Conservation (phyloP, 805 yeast genomes). For the Kodamaea sagamina region DNA sequence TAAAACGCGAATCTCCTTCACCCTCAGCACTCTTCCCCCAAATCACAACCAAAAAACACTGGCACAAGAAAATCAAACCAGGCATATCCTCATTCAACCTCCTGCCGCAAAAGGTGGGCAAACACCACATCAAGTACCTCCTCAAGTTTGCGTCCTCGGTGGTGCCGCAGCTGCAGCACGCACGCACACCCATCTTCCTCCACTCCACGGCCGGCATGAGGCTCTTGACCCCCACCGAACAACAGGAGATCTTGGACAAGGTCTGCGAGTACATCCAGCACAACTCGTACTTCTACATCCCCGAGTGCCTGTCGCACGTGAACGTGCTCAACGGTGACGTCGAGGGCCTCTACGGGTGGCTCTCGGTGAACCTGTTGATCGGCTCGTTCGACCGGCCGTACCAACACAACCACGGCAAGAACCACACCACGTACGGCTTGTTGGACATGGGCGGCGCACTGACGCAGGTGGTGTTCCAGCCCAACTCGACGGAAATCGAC, state of each 20-base stretch:
- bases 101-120: slow-evolving; percentile 52
- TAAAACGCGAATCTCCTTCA: background rate
- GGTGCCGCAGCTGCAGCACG: slow-evolving; percentile 61
- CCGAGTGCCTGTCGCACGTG: slow-evolving; percentile 62
- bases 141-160: slow-evolving; percentile 49
- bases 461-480: slow-evolving; percentile 65
- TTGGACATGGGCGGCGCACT: slow-evolving; percentile 68
- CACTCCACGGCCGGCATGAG: slow-evolving; percentile 76
- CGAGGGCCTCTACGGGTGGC: slow-evolving; percentile 71
- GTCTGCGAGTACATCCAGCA: slow-evolving; percentile 52
- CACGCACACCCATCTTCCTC: slow-evolving; percentile 64
- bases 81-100: slow-evolving; percentile 55
- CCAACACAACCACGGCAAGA: slow-evolving; percentile 43
- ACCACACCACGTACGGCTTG: slow-evolving; percentile 54
- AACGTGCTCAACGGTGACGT: slow-evolving; percentile 63
- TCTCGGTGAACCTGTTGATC: slow-evolving; percentile 57
- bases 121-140: slow-evolving; percentile 51
- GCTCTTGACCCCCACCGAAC: slow-evolving; percentile 53
- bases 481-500: slow-evolving; percentile 45
- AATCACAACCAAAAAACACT: slow-evolving; percentile 37
- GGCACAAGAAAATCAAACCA: slow-evolving; percentile 57
- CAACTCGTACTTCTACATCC: slow-evolving; percentile 54
- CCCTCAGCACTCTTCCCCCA: slow-evolving; percentile 27
- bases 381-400: slow-evolving; percentile 45
- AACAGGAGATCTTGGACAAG: slow-evolving; percentile 44